Base-by-base conservation (phyloP, 1,139 yeast genomes). In the Taphrina flavorubra region DNA sequence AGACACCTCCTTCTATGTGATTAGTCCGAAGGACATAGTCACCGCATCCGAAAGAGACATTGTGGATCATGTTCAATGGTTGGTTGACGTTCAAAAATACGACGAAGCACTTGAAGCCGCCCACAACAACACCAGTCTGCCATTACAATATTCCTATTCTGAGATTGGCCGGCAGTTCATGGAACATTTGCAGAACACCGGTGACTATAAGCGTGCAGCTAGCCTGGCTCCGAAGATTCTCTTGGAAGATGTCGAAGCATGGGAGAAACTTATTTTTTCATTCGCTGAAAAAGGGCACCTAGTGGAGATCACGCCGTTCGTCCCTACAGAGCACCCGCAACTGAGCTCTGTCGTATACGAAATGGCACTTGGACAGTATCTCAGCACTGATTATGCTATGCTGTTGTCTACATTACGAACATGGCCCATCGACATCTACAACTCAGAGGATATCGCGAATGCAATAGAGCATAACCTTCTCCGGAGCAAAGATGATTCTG, bases 1-100 rank as follows among this genome's bases (percentile, higher is more conserved):
- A 16, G 73, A 74, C 11, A 80, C 84, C 0, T 79, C 81, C 55
- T 90, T 89, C 79, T 89, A 83, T 73, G 81, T 94, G 25, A 81
- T 92, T 7, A 87, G 95, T 76, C 91, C 97, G 0, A 85, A 85
- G 67, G 98, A 92, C 78, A 92, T 88, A 0, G 89, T 94, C 1
- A 80, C 87, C 14, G 92, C 92, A 0, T 84, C 86, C 73, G 92
- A 88, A 72, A 81, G 88, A 37, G 87, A 86, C 71, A 77, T 89
- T 34, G 77, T 79, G 40, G 98, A 92, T 75, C 84, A 88, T 70
- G 82, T 88, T 56, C 80, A 85, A 2, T 94, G 98, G 97, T 88
- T 82, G 70, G 71, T 86, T 14, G 85, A 85, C 0, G 84, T 81
- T 49, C 82, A 82, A 2, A 77, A 80, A 69, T 89, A 79, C 73